Base-by-base conservation (phyloP, 2,329 filamentous ascomycete species). In the Cladosporium austrohemisphaericum region DNA sequence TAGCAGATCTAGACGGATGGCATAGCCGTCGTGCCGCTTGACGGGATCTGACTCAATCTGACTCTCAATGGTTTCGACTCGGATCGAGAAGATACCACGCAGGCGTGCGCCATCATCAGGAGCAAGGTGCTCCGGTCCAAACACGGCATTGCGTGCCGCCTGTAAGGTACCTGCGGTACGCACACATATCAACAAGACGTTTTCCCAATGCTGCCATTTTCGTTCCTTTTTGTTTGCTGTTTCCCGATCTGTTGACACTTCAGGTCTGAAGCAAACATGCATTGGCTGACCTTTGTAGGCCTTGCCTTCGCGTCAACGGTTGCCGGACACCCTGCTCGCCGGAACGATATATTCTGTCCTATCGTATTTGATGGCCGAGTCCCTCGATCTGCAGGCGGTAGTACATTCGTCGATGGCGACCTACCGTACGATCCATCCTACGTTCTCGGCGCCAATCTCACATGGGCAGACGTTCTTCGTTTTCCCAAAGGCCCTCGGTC, bases 391-490 rank as follows among this genome's bases (percentile, higher is more conserved):
- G 68, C 70, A 26, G 63, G 62, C 4, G 55, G 66, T 10, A 61
- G 66, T 41, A 61, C 67, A 6, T 76, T 78, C 49, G 73, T 76
- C 56, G 49, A 55, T 2, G 58, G 57, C 4, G 62, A 63, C 41
- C 71, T 67, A 51, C 65, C 76, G 22, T 83, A 74, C 66, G 77
- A 74, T 66, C 70, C 78, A 0, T 65, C 64, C 50, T 78, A 71
- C 57, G 76, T 80, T 46, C 73, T 79, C 57, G 78, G 78, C 37
- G 68, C 75, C 55, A 72, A 73, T 55, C 65, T 80, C 18, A 73
- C 68, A 5, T 78, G 76, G 70, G 74, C 72, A 49, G 57, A 76
- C 46, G 70, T 79, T 28, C 63, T 82, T 23, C 61, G 75, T 50
- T 71, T 80, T 43, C 76, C 75, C 1, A 57, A 63, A 10, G 65